Evolutionary conservation across 75 land plant species (phyloP).

Genomic region (Selaginella tamariscina): DNA sequence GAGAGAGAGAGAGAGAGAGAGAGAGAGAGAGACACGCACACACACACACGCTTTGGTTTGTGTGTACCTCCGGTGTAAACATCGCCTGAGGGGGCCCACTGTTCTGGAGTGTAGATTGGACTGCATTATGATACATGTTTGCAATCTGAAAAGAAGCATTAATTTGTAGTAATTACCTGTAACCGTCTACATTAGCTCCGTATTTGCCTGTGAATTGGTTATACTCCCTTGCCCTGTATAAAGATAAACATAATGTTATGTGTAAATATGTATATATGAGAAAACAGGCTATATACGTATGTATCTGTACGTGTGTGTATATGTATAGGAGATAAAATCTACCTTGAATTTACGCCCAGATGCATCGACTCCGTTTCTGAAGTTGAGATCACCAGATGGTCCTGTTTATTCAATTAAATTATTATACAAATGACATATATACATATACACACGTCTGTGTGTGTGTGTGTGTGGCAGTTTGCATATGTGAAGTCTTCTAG

Average conservation of each 20-base stretch:
- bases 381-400: constrained; percentile 43
- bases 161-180: constrained; percentile 37
- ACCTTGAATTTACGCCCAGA: constrained; percentile 58
- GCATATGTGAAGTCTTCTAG: no score
- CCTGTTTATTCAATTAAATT: no score
- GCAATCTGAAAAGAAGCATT: background rate
- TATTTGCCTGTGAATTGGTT: constrained; percentile 84
- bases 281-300: background rate
- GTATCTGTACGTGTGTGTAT: background rate
- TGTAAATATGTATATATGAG: background rate
- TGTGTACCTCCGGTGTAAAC: constrained; percentile 63
- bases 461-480: no score
- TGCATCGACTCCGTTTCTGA: constrained; percentile 58
- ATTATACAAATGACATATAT: no score
- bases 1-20: no score
- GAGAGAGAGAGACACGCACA: no score
- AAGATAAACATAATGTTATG: background rate
- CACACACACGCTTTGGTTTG: no score
- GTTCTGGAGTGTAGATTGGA: constrained; percentile 47
- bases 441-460: no score
- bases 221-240: constrained; percentile 87
- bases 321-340: background rate
- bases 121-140: constrained; percentile 34
- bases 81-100: constrained; percentile 62
- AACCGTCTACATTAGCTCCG: constrained; percentile 96